Evolutionary conservation across 139 green algal genomes (phyloP).

Genomic region (Volvox africanus): DNA sequence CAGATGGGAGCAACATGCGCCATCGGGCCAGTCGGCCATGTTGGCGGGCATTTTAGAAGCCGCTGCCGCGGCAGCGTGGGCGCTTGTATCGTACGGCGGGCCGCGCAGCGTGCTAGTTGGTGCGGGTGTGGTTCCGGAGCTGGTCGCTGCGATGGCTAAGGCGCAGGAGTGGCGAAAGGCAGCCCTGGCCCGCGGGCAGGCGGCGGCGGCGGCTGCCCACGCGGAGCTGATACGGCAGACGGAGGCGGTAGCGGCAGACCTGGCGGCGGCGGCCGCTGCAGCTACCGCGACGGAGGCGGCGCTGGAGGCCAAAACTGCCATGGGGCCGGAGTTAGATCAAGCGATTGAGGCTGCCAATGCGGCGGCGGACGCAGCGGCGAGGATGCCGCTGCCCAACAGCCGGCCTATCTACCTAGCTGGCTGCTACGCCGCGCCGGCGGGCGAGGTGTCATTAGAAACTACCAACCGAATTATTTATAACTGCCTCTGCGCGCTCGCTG

Average conservation of each 20-base stretch:
- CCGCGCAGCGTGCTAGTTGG: constrained; percentile 28
- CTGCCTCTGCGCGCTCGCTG: constrained; percentile 49
- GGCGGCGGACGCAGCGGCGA: constrained; percentile 7
- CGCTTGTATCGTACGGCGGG: constrained; percentile 18
- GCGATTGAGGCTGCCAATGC: constrained; percentile 3
- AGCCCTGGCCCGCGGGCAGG: constrained; percentile 3
- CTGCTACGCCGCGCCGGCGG: constrained; percentile 3
- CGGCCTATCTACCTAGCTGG: not conserved
- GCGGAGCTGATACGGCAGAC: not conserved
- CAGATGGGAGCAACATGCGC: constrained; percentile 42
- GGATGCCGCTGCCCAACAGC: not conserved
- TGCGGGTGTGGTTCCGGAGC: constrained; percentile 25
- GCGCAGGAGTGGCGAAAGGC: not conserved
- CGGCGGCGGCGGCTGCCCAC: not conserved
- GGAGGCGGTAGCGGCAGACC: not conserved
- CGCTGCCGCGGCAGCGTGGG: constrained; percentile 38
- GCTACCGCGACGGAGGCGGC: not conserved
- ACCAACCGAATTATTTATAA: constrained; percentile 53
- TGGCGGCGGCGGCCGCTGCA: not conserved
- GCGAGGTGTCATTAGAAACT: constrained; percentile 31
- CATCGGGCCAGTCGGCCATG: not conserved
- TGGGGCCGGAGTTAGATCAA: not conserved
- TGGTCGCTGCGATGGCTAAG: not conserved
- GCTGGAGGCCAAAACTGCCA: not conserved
- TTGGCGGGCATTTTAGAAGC: constrained; percentile 37